These are phyloP conservation scores for Penicillium cosmopolitanum DNA, from an alignment of 495 filamentous ascomycete species.

Conservation along the genomic window DNA sequence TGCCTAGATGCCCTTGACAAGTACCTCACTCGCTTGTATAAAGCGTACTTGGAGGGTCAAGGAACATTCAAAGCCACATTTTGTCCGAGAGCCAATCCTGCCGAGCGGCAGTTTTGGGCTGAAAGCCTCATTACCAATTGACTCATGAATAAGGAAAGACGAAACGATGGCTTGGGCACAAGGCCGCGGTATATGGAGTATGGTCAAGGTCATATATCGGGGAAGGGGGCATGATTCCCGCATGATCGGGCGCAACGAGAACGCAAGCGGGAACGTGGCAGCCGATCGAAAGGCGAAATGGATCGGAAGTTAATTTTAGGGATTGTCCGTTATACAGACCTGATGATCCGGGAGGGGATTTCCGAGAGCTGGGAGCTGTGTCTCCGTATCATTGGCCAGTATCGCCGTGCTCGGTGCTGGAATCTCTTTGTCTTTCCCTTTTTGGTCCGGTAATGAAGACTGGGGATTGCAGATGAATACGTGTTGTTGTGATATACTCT, in stretches of 20 bases:
- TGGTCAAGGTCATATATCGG: not conserved
- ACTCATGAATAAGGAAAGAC: slow-evolving; percentile 9
- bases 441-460: slow-evolving; percentile 3
- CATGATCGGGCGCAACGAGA: not conserved
- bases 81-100: not conserved
- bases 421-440: slow-evolving; percentile 28
- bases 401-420: slow-evolving; percentile 27
- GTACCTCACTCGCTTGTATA: not conserved
- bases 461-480: not conserved
- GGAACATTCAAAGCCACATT: not conserved
- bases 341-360: not conserved
- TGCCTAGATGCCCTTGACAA: not conserved
- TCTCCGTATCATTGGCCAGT: slow-evolving; percentile 19
- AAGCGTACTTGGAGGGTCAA: not conserved
- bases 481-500: not conserved
- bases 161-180: slow-evolving; percentile 13
- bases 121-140: slow-evolving; percentile 1
- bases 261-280: not conserved
- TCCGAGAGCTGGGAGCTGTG: not conserved
- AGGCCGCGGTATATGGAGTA: not conserved
- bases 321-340: not conserved
- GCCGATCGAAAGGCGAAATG: not conserved
- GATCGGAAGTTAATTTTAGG: not conserved
- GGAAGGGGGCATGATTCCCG: not conserved
- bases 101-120: not conserved